Conservation (phyloP, 345 rosid genomes). For the Gossypium herbaceum region DNA sequence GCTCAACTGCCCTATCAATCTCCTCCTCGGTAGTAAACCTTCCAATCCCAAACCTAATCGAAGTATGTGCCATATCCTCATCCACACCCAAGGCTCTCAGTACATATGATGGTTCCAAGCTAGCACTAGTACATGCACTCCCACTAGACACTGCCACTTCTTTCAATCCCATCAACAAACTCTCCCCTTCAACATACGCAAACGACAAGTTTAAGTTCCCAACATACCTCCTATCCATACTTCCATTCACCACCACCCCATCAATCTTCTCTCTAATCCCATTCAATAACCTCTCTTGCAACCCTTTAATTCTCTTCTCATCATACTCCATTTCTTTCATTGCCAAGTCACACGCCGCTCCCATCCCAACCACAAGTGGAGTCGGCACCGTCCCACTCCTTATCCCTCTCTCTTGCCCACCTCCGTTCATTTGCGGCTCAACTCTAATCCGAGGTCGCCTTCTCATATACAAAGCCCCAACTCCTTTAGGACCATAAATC, state of each 20-base stretch:
- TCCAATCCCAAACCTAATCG: conserved; percentile 95
- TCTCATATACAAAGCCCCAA: conserved; percentile 86
- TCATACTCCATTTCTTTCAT: conserved; percentile 92
- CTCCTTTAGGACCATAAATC: conserved; percentile 84
- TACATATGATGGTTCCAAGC: conserved; percentile 94
- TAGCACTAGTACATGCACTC: conserved; percentile 97
- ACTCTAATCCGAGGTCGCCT: conserved; percentile 77
- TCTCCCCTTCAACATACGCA: conserved; percentile 96
- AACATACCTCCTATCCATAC: conserved; percentile 64
- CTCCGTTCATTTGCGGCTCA: conserved; percentile 92
- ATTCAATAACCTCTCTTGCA: conserved; percentile 68
- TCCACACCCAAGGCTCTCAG: conserved; percentile 93
- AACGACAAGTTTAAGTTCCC: conserved; percentile 91
- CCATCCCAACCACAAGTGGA: conserved; percentile 80
- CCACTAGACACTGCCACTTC: conserved; percentile 99
- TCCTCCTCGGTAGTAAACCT: conserved; percentile 89
- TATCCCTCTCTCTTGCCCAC: conserved; percentile 97
- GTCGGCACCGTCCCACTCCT: conserved; percentile 88
- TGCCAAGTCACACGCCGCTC: conserved; percentile 80
- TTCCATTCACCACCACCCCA: conserved; percentile 86
- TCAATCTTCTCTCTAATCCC: conserved; percentile 71
- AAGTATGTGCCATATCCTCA: conserved; percentile 96
- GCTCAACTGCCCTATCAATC: conserved; percentile 76
- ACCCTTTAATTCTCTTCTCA: conserved; percentile 48
- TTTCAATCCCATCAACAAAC: conserved; percentile 93